Evolutionary conservation across 306 rosid species (phyloP), one percentile per base, ranked within the genome.

Genomic region (Cucurbita maxima): DNA sequence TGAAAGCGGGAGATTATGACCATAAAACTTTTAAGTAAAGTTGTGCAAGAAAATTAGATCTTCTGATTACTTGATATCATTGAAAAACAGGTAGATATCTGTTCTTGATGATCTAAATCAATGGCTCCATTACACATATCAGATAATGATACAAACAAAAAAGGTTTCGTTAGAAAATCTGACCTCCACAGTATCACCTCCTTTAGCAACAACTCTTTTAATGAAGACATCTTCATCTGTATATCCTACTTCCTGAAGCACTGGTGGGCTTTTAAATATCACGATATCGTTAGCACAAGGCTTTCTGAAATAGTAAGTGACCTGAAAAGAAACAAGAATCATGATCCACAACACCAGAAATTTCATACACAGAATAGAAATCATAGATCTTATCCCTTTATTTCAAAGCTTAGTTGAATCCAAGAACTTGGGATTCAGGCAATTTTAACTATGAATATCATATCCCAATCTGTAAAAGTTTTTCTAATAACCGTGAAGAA

Each of bases 231-330:
- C 99, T 41, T 87, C 87, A 67, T 91, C 91, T 0, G 97, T 81
- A 62, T 95, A 95, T 81, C 97, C 97, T 78, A 86, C 99, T 84
- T 89, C 87, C 79, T 95, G 99, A 77, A 95, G 99, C 4, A 87
- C 95, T 1, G 97, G 99, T 73, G 99, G 97, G 76, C 97, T 95
- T 81, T 89, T 91, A 51, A 91, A 95, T 78, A 95, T 91, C 76
- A 91, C 96, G 18, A 95, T 88, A 78, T 91, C 99, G 77, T 89
- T 91, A 58, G 96, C 85, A 79, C 99, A 89, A 3, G 99, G 99
- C 83, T 86, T 85, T 84, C 99, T 88, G 81, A 94, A 89, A 74
- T 94, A 88, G 86, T 91, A 94, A 4, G 99, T 78, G 40, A 94
- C 97, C 97, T 94, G 88, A 72, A 85, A 79, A 79, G 48, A 77